Conservation (phyloP, 495 filamentous ascomycete genomes). For the Opeltia flavorubescens region DNA sequence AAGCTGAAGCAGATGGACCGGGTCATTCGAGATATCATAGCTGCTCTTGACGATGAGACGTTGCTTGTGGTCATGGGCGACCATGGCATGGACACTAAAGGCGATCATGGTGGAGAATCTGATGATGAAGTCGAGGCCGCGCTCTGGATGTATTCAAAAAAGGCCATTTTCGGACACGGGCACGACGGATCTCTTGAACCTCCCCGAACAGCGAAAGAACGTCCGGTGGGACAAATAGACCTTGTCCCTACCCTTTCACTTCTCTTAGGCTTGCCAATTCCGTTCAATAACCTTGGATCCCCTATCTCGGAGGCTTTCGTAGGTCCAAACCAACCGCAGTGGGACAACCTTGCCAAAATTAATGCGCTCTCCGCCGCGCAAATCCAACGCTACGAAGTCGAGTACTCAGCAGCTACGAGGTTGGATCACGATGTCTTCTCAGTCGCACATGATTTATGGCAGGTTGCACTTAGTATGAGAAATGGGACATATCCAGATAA, state of each 20-base stretch:
- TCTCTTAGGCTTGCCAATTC: constrained; percentile 80
- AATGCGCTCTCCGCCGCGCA: constrained; percentile 69
- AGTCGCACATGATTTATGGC: constrained; percentile 46
- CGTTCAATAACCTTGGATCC: constrained; percentile 91
- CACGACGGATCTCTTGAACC: constrained; percentile 44
- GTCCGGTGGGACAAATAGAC: constrained; percentile 88
- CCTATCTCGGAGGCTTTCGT: constrained; percentile 92
- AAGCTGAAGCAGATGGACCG: constrained; percentile 88
- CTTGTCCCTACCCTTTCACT: constrained; percentile 83
- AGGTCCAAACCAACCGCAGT: constrained; percentile 50
- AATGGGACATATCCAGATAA: constrained; percentile 21
- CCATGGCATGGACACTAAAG: constrained; percentile 95
- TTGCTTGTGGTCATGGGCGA: constrained; percentile 93
- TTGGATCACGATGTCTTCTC: constrained; percentile 43
- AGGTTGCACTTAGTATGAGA: constrained; percentile 34
- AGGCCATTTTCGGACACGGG: constrained; percentile 63
- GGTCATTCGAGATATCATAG: constrained; percentile 58
- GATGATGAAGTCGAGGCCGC: constrained; percentile 90
- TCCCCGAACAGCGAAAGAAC: constrained; percentile 58
- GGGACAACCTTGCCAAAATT: constrained; percentile 59
- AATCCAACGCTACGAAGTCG: constrained; percentile 73
- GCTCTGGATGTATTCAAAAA: constrained; percentile 95
- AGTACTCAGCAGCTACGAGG: constrained; percentile 46
- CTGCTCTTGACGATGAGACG: constrained; percentile 66
- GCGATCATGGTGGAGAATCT: constrained; percentile 93